Conservation (phyloP, 2,329 filamentous ascomycete genomes). For the Scytalidium sp. region DNA sequence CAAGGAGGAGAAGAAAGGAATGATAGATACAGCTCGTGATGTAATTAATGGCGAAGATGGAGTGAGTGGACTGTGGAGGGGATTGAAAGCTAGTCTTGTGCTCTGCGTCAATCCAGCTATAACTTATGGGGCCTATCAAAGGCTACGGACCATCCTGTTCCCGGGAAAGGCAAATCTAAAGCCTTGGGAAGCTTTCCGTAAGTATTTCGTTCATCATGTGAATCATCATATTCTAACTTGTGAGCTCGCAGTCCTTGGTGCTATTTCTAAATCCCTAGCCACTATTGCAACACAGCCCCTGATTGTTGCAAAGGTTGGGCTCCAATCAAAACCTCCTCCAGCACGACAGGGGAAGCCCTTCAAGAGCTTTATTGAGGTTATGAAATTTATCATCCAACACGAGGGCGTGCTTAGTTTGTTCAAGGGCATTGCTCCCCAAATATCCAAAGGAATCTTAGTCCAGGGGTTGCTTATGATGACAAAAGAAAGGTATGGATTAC, state of each 20-base stretch:
- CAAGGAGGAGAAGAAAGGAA: constrained; percentile 78
- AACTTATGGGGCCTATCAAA: constrained; percentile 95
- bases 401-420: constrained; percentile 84
- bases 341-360: constrained; percentile 85
- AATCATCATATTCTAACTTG: constrained; percentile 7
- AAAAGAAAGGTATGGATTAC: constrained; percentile 73
- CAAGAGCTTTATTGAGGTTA: constrained; percentile 89
- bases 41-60: constrained; percentile 91
- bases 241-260: constrained; percentile 68
- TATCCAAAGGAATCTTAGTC: constrained; percentile 87
- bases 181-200: constrained; percentile 88
- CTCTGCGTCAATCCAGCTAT: constrained; percentile 96
- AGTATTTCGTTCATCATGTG: constrained; percentile 37
- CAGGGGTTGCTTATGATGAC: constrained; percentile 99
- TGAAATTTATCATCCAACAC: constrained; percentile 87
- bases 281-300: constrained; percentile 91
- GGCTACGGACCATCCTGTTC: constrained; percentile 74
- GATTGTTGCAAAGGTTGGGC: constrained; percentile 95
- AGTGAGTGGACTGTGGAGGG: constrained; percentile 85
- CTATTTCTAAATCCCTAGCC: constrained; percentile 87
- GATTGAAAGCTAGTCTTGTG: constrained; percentile 91
- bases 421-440: constrained; percentile 94
- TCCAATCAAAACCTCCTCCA: constrained; percentile 90
- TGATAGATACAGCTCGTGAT: constrained; percentile 84
- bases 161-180: constrained; percentile 72